Base-by-base conservation (phyloP, 2,329 filamentous ascomycete genomes). In the Huntiella decipiens region DNA sequence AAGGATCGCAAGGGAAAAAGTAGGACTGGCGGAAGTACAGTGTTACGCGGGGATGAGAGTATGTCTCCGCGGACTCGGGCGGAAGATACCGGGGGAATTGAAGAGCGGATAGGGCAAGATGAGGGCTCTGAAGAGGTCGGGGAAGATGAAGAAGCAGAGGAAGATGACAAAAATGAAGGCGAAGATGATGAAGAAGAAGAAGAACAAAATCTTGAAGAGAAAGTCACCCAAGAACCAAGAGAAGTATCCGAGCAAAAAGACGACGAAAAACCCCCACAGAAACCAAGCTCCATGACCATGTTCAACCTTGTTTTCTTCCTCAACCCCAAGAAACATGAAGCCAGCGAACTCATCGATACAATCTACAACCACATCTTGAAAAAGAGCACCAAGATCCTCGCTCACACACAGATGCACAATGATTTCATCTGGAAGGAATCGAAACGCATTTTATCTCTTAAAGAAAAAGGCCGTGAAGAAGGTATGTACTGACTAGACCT, bases 271-370 rank as follows among this genome's bases (percentile, higher is more conserved):
- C 54, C 55, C 35, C 53, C 37, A 51, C 68, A 75, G 56, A 78
- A 82, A 57, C 67, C 67, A 53, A 74, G 71, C 52, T 74, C 74
- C 40, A 87, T 96, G 82, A 86, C 79, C 51, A 96, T 96, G 88
- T 98, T 98, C 63, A 93, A 95, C 59, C 73, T 95, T 8, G 86
- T 96, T 17, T 96, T 96, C 59, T 82, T 94, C 43, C 66, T 95
- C 52, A 81, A 84, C 53, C 82, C 86, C 3, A 79, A 79, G 43
- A 75, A 79, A 44, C 68, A 87, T 47, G 82, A 94, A 56, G 77
- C 81, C 52, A 81, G 82, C 47, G 68, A 72, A 66, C 56, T 92
- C 39, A 73, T 80, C 38, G 82, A 92, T 52, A 78, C 65, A 4
- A 61, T 95, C 57, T 94, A 94, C 59, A 71, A 82, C 45, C 82